Evolutionary conservation across 306 rosid genomes (phyloP), one percentile per base, ranked within the genome.

Genomic region (Dalbergia cochinchinensis): DNA sequence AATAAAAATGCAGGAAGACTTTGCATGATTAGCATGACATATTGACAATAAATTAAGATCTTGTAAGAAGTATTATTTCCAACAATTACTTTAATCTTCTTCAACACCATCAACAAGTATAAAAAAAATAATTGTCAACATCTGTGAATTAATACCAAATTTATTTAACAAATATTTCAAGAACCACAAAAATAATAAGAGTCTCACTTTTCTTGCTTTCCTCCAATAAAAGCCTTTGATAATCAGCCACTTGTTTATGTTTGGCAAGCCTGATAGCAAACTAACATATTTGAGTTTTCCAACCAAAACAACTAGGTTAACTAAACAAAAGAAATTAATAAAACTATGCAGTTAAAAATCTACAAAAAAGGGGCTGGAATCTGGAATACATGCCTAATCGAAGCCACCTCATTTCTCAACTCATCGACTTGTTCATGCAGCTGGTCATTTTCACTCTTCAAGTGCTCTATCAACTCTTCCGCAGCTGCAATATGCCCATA

Each of bases 401-500:
- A 89, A 83, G 87, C 82, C 63, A 90, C 55, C 85, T 95, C 96
- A 83, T 57, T 86, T 60, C 86, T 89, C 91, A 95, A 82, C 1
- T 89, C 94, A 84, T 83, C 73, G 69, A 91, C 84, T 79, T 86
- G 88, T 31, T 51, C 85, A 42, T 8, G 84, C 83, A 95, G 75
- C 80, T 79, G 65, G 57, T 90, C 92, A 55, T 89, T 93, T 82
- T 95, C 91, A 10, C 22, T 83, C 78, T 61, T 86, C 67, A 91
- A 84, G 83, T 95, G 92, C 63, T 93, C 88, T 35, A 91, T 89
- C 77, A 86, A 78, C 77, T 90, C 92, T 80, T 95, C 98, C 3
- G 94, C 89, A 72, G 88, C 99, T 95, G 94, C 37, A 83, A 85
- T 61, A 73, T 5, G n/a, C 22, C 69, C 41, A 42, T 73, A 55